Percentiles rank a stretch among this genome's conserved stretches.
Evolutionary conservation across 805 yeast genomes (phyloP).

Genomic region (Suhomyces prunicola): DNA sequence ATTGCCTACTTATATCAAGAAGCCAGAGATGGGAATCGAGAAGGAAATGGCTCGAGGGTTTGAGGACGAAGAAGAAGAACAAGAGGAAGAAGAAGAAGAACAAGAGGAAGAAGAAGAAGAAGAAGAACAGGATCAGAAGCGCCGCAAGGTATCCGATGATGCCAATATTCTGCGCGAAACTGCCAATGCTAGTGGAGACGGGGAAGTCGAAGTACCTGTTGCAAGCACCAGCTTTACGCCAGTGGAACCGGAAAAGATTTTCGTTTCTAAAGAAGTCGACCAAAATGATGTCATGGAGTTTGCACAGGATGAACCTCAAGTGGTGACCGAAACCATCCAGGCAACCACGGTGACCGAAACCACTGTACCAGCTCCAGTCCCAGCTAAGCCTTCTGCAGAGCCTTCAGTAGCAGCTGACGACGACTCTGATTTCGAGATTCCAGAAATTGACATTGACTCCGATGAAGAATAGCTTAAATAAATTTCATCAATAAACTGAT

Average conservation of each 20-base stretch:
- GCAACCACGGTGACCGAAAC: constrained; percentile 3
- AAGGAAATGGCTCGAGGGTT: neutral
- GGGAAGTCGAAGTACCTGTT: neutral
- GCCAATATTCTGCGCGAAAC: neutral
- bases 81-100: constrained; percentile 3
- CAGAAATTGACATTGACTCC: constrained; percentile 44
- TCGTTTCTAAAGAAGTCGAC: constrained; percentile 2
- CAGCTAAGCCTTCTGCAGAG: neutral
- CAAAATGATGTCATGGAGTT: constrained; percentile 4
- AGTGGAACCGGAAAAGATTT: neutral
- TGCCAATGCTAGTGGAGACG: neutral
- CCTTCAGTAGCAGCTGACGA: constrained; percentile 18
- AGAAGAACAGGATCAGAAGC: neutral
- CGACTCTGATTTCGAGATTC: constrained; percentile 51
- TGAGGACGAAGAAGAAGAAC: constrained; percentile 9
- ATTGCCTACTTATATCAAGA: constrained; percentile 24
- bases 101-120: constrained; percentile 3
- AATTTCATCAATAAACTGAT: neutral
- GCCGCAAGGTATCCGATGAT: neutral
- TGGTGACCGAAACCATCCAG: constrained; percentile 5
- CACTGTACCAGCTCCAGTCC: neutral
- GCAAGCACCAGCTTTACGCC: neutral
- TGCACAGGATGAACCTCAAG: constrained; percentile 5
- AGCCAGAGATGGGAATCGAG: constrained; percentile 1
- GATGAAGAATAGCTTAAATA: constrained; percentile 30